phyloP scores from a whole-genome alignment of 805 yeast genomes.

The Teunomyces pallodes region DNA sequence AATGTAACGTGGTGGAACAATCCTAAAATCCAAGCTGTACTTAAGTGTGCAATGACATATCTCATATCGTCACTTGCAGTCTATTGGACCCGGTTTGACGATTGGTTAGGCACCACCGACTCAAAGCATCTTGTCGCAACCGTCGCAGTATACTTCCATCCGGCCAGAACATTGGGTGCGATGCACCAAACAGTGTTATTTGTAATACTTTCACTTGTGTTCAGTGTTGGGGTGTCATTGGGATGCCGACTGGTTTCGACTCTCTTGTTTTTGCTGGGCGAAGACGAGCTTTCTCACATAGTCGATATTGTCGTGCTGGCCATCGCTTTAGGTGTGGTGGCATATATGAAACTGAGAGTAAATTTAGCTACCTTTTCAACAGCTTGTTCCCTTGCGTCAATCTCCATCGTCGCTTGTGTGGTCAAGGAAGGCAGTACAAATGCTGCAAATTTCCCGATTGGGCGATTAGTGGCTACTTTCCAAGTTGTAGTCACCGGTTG shows the following conservation, averaged over 20 bases:
- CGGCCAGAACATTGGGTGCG: constrained; percentile 73
- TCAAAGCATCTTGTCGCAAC: constrained; percentile 82
- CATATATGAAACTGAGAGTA: constrained; percentile 67
- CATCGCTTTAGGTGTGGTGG: constrained; percentile 60
- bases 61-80: constrained; percentile 72
- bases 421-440: constrained; percentile 71
- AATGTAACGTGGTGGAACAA: not conserved
- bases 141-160: constrained; percentile 81
- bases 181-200: constrained; percentile 73
- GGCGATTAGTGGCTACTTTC: constrained; percentile 52
- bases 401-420: constrained; percentile 65
- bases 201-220: constrained; percentile 53
- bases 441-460: constrained; percentile 54
- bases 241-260: constrained; percentile 52
- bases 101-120: constrained; percentile 60
- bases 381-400: constrained; percentile 75
- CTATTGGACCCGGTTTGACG: constrained; percentile 50
- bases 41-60: constrained; percentile 75
- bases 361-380: constrained; percentile 60
- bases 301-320: constrained; percentile 55
- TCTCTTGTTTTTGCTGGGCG: constrained; percentile 41
- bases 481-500: constrained; percentile 62
- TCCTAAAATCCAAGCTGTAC: constrained; percentile 19
- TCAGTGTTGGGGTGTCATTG: constrained; percentile 51
- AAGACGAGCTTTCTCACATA: constrained; percentile 47